Conservation (phyloP, 495 filamentous ascomycete genomes). For the Copromyces sp. region DNA sequence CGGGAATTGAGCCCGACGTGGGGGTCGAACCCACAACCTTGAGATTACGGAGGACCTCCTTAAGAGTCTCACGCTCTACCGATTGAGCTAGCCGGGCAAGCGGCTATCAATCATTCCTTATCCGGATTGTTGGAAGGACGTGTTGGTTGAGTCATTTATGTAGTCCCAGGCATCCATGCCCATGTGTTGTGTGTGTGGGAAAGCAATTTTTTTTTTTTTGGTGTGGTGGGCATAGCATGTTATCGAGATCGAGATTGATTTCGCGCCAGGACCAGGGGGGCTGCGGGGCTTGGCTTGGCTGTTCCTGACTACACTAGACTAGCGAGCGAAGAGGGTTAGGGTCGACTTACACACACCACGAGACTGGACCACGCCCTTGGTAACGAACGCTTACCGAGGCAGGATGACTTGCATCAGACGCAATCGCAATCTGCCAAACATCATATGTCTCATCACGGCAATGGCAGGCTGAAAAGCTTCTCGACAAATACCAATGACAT, state of each 20-base stretch:
- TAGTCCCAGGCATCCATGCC: background rate
- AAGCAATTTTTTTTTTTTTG: background rate
- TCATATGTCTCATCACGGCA: background rate
- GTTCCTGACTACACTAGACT: background rate
- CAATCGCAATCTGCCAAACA: background rate
- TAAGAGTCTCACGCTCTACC: conserved; percentile 70
- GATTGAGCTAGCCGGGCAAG: conserved; percentile 52
- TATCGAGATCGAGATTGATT: background rate
- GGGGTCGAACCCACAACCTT: background rate
- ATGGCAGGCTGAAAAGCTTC: background rate
- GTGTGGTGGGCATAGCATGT: background rate
- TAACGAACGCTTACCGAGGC: background rate
- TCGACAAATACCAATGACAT: background rate
- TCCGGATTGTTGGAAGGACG: background rate
- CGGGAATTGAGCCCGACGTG: background rate
- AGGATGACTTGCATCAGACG: background rate
- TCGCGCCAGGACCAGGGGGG: background rate
- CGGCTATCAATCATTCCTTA: background rate
- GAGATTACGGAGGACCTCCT: conserved; percentile 10
- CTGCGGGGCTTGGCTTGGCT: background rate
- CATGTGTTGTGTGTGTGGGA: background rate
- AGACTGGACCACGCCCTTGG: background rate
- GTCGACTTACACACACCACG: background rate
- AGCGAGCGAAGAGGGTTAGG: background rate
- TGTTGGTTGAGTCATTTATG: background rate